Conservation (phyloP, 768 basidiomycete species). For the Sarcodon aspratus region DNA sequence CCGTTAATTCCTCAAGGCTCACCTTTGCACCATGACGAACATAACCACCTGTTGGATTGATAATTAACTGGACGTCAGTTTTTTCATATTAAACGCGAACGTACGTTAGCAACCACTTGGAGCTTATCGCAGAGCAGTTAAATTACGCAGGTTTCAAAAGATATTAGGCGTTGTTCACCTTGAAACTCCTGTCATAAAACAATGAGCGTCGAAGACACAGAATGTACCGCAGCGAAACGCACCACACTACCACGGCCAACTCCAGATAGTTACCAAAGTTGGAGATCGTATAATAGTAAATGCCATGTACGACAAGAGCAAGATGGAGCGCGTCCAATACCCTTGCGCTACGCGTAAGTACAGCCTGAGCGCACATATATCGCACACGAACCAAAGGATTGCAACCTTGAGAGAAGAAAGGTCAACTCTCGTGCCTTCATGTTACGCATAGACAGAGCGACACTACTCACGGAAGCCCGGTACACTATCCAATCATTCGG, state of each 20-base stretch:
- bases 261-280: not conserved
- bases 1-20: too few relatives aligned
- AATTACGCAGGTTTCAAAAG: not conserved
- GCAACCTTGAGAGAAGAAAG: not conserved
- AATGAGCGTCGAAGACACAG: not conserved
- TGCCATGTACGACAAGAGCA: not conserved
- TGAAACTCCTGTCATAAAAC: not conserved
- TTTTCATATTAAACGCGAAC: too few relatives aligned
- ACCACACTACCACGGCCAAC: not conserved
- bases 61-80: too few relatives aligned
- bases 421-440: not conserved
- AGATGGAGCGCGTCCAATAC: not conserved
- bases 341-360: not conserved
- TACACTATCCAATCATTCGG: not conserved
- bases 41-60: not conserved
- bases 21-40: not conserved
- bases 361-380: not conserved
- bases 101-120: too few relatives aligned
- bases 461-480: not conserved
- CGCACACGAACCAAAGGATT: not conserved
- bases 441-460: not conserved
- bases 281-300: not conserved
- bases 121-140: too few relatives aligned
- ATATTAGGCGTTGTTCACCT: not conserved
- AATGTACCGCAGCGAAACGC: not conserved